Conservation (phyloP, 495 filamentous ascomycete genomes). For the Chaetomium cochliodes region DNA sequence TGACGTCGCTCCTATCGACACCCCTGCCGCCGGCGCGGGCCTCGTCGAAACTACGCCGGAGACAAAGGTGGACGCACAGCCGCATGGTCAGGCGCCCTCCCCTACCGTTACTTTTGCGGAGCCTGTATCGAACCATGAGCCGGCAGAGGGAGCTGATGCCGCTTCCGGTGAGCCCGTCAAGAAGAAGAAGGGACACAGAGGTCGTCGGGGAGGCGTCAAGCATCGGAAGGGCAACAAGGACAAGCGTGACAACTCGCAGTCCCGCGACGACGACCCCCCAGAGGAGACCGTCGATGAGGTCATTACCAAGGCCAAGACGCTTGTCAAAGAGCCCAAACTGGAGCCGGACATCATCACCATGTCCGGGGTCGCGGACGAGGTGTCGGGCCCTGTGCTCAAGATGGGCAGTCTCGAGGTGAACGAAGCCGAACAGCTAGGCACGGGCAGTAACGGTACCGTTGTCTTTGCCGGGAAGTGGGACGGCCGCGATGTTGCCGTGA, state of each 20-base stretch:
- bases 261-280: conserved; percentile 41
- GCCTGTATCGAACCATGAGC: conserved; percentile 15
- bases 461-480: conserved; percentile 85
- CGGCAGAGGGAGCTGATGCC: conserved; percentile 43
- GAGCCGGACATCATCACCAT: conserved; percentile 58
- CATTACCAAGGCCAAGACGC: conserved; percentile 45
- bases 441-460: conserved; percentile 80
- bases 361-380: conserved; percentile 50
- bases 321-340: conserved; percentile 49
- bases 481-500: conserved; percentile 89
- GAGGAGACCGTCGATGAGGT: conserved; percentile 46
- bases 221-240: conserved; percentile 59
- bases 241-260: conserved; percentile 41
- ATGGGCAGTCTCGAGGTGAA: conserved; percentile 73
- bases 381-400: conserved; percentile 59
- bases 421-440: conserved; percentile 70
- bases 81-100: not conserved
- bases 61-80: not conserved
- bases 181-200: conserved; percentile 81
- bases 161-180: conserved; percentile 40
- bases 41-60: not conserved
- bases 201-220: conserved; percentile 74
- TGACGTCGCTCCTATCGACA: not conserved
- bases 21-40: conserved; percentile 3
- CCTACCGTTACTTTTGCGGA: conserved; percentile 22